A percentile compares a stretch with the other conserved stretches of the same genome.
These are phyloP conservation scores for Pneumocystis oryctolagi DNA, from an alignment of 1,139 yeast genomes.

Conservation along the genomic window DNA sequence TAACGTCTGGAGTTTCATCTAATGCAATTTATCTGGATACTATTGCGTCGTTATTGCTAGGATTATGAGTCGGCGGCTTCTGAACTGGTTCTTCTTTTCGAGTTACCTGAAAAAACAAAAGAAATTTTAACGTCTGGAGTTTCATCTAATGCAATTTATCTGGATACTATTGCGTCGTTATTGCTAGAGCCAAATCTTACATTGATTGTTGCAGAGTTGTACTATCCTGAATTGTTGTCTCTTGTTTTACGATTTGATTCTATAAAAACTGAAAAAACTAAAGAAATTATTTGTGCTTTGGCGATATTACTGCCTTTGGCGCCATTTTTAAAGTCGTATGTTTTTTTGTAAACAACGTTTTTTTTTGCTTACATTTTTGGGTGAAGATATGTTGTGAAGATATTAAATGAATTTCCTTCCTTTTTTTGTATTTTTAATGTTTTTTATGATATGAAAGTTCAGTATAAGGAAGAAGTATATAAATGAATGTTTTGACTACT, in stretches of 20 bases:
- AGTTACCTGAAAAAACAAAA: background rate
- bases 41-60: no score
- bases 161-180: conserved; percentile 1
- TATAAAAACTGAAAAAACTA: background rate
- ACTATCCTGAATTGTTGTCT: background rate
- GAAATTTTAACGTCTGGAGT: background rate
- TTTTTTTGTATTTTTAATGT: background rate
- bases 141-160: conserved; percentile 1
- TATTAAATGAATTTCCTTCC: background rate
- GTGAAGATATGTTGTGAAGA: background rate
- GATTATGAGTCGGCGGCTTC: background rate
- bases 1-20: background rate
- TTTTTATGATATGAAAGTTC: background rate
- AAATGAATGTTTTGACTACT: background rate
- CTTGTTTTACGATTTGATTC: background rate
- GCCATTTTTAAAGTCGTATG: background rate
- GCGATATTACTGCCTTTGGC: background rate
- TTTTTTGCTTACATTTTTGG: background rate
- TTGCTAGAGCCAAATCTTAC: conserved; percentile 35
- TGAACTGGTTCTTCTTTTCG: background rate
- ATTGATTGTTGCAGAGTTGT: background rate
- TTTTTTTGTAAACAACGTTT: background rate
- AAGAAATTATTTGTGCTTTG: background rate
- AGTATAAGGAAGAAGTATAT: background rate
- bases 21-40: conserved; percentile 4